Base-by-base conservation (phyloP, 1,139 yeast genomes). In the Zygosaccharomyces pseudobailii region DNA sequence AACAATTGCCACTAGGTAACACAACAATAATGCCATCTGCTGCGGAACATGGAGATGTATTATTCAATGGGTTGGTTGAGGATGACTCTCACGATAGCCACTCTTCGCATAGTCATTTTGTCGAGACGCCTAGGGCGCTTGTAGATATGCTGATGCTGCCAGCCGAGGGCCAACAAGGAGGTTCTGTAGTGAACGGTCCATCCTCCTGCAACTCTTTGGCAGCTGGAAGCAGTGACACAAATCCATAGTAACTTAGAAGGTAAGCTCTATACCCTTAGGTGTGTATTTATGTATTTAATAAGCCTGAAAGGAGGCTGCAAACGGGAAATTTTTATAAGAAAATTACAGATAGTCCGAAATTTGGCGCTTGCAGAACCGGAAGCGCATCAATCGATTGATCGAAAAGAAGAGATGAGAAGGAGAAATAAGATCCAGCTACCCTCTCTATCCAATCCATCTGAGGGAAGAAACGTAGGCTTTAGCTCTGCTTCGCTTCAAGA, bases 71-170 rank as follows among this genome's bases (percentile, higher is more conserved):
- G 9, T 25, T 38, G 20, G 34, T 38, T 17, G 34, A 28, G 7
- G 24, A 27, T 6, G 24, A 28, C 13, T 23, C 41, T 7, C 34
- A 20, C 9, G 37, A 47, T 5, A 38, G 36, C 23, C 45, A 41
- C 19, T 40, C 55, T 19, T 45, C 54, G 6, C 41, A 20, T 13
- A 23, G 31, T 23, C 52, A 51, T 24, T 42, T 48, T 10, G 54
- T 53, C n/a, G 56, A 47, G 36, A 54, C 57, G 19, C 57, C 57
- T 17, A 48, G 57, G 21, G 52, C 57, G 7, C 44, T 54, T 22
- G 57, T 50, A n/a, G 57, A 54, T 40, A 45, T 53, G 45, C 33
- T 54, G 19, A 31, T 48, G n/a, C 46, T 50, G 21, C 49, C 43
- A 30, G 38, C 49, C 5, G 43, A 50, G 24, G 45, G 40, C 27